These are phyloP conservation scores for Globisporangium nagaii DNA, from an alignment of 352 stramenopile species.

Conservation along the genomic window DNA sequence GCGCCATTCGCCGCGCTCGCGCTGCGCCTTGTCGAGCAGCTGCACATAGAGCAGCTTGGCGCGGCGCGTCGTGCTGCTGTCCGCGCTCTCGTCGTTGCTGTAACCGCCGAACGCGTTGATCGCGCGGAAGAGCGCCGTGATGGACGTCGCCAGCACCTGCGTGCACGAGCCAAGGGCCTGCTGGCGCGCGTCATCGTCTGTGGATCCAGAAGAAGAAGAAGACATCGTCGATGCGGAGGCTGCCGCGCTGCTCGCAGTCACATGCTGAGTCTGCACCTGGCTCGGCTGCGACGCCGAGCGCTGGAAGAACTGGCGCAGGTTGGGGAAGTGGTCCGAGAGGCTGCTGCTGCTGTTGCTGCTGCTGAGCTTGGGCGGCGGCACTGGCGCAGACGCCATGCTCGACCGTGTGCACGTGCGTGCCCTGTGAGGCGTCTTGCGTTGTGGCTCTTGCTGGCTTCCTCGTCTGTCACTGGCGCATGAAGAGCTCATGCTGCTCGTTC, in stretches of 20 bases:
- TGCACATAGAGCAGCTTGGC: conserved; percentile 68
- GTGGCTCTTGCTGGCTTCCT: no score
- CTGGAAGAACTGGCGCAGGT: conserved; percentile 27
- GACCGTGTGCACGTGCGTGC: no score
- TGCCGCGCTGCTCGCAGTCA: not conserved
- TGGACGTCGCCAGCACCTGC: conserved; percentile 41
- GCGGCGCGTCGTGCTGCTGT: conserved; percentile 33
- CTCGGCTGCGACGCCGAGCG: conserved; percentile 18
- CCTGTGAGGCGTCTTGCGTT: no score
- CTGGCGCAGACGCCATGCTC: not conserved
- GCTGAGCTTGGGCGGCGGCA: conserved; percentile 7
- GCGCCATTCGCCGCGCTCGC: conserved; percentile 61
- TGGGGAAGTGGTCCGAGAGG: conserved; percentile 10
- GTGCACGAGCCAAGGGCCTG: conserved; percentile 51
- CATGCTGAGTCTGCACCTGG: not conserved
- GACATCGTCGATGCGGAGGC: not conserved
- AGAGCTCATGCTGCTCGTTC: no score
- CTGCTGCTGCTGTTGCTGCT: conserved; percentile 12
- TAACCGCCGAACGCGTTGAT: conserved; percentile 36
- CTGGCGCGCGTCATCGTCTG: conserved; percentile 10
- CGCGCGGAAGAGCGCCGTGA: conserved; percentile 39
- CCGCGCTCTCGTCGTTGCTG: conserved; percentile 15
- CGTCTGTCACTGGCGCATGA: no score
- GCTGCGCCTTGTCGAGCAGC: conserved; percentile 58
- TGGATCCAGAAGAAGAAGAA: not conserved